A percentile compares a stretch with the other conserved stretches of the same genome.
Conservation (phyloP, 352 stramenopile species). For the Blastocystis hominis region DNA sequence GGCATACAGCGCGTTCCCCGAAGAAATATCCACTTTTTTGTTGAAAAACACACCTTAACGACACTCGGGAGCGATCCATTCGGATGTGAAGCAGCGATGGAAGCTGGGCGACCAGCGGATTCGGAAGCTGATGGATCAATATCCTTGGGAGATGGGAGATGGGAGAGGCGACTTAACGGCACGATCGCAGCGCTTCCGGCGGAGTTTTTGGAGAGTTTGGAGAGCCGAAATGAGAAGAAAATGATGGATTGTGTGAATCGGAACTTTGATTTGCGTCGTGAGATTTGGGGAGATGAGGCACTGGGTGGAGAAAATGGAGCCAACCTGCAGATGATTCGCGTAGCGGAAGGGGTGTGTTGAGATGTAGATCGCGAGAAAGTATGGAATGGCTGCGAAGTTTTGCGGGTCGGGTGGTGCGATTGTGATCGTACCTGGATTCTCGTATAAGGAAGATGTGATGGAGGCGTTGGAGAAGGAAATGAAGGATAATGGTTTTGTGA, state of each 20-base stretch:
- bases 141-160: not conserved
- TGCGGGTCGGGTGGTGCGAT: constrained; percentile 62
- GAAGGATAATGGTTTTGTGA: constrained; percentile 1
- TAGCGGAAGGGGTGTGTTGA: not conserved
- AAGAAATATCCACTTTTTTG: constrained; percentile 58
- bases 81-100: constrained; percentile 63
- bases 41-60: not conserved
- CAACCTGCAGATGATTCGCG: constrained; percentile 62
- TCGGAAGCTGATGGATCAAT: constrained; percentile 60
- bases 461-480: constrained; percentile 4
- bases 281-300: constrained; percentile 62
- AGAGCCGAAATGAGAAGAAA: not conserved
- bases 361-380: constrained; percentile 55
- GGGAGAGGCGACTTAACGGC: constrained; percentile 46
- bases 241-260: constrained; percentile 61
- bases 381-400: constrained; percentile 61
- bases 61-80: constrained; percentile 62
- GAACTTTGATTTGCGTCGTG: constrained; percentile 62
- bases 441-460: constrained; percentile 29
- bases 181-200: constrained; percentile 49
- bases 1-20: constrained; percentile 58
- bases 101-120: constrained; percentile 59
- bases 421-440: constrained; percentile 50
- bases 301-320: constrained; percentile 53
- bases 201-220: not conserved